Evolutionary conservation across 73 alveolate genomes (phyloP), one percentile per base, ranked within the genome.

Genomic region (Uronychia setigera): DNA sequence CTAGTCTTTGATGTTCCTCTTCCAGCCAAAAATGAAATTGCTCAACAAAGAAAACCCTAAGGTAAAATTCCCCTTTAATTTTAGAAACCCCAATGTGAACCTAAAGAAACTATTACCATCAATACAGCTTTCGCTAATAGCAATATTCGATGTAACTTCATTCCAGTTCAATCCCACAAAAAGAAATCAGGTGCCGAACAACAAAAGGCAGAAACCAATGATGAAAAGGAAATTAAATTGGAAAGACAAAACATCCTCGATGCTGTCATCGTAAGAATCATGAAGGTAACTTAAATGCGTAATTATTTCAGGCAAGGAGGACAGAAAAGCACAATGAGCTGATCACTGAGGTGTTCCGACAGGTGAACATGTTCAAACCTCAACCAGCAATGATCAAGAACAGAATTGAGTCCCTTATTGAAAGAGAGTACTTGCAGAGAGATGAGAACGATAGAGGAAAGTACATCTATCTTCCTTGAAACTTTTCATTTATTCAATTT

Each of bases 321-420:
- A 60, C 87, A 81, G 94, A 90, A 80, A 86, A 87, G 83, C 96
- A 93, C 79, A 92, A 87, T 60, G 90, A 89, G 89, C 96, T 97
- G 29, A 34, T 92, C 35, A 91, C 82, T 29, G 99, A 97, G 83
- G 97, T 92, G 35, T 59, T 96, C 30, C 91, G 96, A 80, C 98
- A 97, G 85, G 87, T 93, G 85, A 90, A 84, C 28, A 77, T 93
- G 35, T 97, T 97, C 93, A 93, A 93, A 92, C 98, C 98, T 32
- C 98, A 97, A 82, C 99, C 99, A 0, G 92, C 83, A 60, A 94
- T 90, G 97, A 97, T 97, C 81, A 97, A 97, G 91, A 80, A 93
- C 86, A 89, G 94, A 77, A 93, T 96, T 30, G 99, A 96, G 88
- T 85, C 91, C 58, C 87, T 96, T 75, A 95, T 96, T 77, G 99